Evolutionary conservation across 225 moss, liverwort and hornwort species (phyloP).

Genomic region (Anthoceros angustus): DNA sequence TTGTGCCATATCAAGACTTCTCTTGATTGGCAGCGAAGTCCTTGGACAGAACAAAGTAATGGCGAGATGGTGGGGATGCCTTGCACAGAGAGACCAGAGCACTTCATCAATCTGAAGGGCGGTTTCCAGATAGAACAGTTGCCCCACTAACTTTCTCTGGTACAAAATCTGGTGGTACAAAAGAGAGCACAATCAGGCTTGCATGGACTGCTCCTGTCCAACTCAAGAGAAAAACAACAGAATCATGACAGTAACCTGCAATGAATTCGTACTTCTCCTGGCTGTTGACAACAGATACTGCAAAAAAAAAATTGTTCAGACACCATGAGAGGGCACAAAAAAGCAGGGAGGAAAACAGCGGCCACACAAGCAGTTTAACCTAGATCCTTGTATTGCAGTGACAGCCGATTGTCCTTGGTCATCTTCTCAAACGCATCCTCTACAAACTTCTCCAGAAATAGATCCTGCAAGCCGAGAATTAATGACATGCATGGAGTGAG

Average conservation of each 20-base stretch:
- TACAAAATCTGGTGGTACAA: background rate
- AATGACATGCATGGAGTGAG: background rate
- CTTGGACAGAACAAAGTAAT: no score
- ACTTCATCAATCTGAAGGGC: background rate
- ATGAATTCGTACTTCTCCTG: conserved; percentile 1
- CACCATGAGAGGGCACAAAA: background rate
- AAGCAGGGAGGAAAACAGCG: background rate
- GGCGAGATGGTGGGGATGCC: no score
- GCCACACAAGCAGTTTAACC: conserved; percentile 24
- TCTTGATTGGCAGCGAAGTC: no score
- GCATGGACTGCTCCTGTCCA: background rate
- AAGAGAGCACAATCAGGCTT: background rate
- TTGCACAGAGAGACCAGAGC: background rate
- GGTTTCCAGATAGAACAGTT: background rate
- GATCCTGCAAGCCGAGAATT: conserved; percentile 33
- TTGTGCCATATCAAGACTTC: no score
- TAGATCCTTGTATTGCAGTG: conserved; percentile 43
- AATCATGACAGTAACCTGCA: background rate
- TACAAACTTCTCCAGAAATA: conserved; percentile 88
- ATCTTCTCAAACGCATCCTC: conserved; percentile 75
- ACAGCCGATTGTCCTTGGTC: conserved; percentile 43
- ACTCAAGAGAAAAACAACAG: background rate
- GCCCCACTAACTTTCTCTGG: background rate
- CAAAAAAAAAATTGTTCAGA: background rate
- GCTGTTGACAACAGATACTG: background rate